Evolutionary conservation across 257 asterid genomes (phyloP), one percentile per base, ranked within the genome.

Genomic region (Scutellaria baicalensis): DNA sequence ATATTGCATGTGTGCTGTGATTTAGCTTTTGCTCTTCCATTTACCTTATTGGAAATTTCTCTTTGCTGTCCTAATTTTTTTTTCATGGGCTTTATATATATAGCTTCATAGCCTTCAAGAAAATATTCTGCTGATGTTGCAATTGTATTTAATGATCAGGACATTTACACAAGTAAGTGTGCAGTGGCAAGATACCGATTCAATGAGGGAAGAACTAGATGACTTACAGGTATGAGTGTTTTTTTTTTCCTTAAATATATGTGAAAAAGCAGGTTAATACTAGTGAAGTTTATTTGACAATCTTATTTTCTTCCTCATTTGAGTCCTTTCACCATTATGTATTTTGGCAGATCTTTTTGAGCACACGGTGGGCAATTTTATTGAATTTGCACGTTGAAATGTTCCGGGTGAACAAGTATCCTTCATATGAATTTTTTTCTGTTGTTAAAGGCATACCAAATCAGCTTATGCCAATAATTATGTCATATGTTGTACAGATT

Each of bases 391-490:
- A 94, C 45, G 99, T 91, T 52, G 97, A 94, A 81, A 91, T 94
- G 99, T 94, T 94, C 83, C 89, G 99, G 31, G 96, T 94, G 77
- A 94, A 89, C 86, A 94, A 89, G 99, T 93, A 93, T 93, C 99
- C 99, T 84, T 69, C 73, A 39, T 72, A 45, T 64, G 33, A 21
- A 48, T 39, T 20, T 60, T 57, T 42, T 51, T 40, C 40, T 60
- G 14, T 56, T 71, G 20, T 17, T 64, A 65, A 45, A 63, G 43
- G 36, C 59, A 51, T 43, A 44, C 49, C 47, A 42, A 64, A 39
- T 65, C 38, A 71, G 61, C 79, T 50, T 57, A 58, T 40, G 49
- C 49, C 61, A 57, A 64, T 40, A 71, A 8, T 17, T n/a, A n/a
- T 51, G 33, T 3, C 33, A 27, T 27, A 27, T 27, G 33, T 2